Conservation (phyloP, 306 rosid genomes). For the Elaeagnus macrophylla region DNA sequence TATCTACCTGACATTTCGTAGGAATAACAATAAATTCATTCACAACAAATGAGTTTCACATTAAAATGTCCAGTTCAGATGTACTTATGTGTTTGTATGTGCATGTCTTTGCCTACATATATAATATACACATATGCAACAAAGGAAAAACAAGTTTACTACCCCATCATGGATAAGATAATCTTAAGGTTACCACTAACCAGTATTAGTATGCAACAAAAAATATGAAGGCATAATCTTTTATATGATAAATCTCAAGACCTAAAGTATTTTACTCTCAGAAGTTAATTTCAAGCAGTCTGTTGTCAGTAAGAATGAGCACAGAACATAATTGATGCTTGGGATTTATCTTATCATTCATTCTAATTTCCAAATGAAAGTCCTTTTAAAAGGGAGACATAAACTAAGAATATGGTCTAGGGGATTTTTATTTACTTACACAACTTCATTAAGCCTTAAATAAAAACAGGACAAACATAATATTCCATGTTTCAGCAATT, state of each 20-base stretch:
- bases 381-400: background rate
- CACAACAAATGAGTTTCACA: background rate
- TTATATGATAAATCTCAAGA: too few species aligned
- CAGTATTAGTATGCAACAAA: too few species aligned
- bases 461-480: constrained; percentile 1
- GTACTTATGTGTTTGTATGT: background rate
- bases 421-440: background rate
- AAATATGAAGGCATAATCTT: too few species aligned
- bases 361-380: background rate
- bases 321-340: too few species aligned
- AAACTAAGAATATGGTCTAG: background rate
- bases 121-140: background rate
- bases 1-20: background rate
- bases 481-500: constrained; percentile 3
- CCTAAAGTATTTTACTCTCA: too few species aligned
- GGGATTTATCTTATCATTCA: too few species aligned
- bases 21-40: background rate
- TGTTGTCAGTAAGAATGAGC: too few species aligned
- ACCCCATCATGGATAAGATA: too few species aligned
- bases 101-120: background rate
- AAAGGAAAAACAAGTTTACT: background rate
- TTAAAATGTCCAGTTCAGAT: background rate
- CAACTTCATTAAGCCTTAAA: constrained; percentile 4
- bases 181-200: too few species aligned
- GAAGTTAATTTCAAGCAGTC: too few species aligned